A percentile compares a stretch with the other conserved stretches of the same genome.
Evolutionary conservation across 148 eudicot species (phyloP).

Genomic region (Persicaria tinctoria): DNA sequence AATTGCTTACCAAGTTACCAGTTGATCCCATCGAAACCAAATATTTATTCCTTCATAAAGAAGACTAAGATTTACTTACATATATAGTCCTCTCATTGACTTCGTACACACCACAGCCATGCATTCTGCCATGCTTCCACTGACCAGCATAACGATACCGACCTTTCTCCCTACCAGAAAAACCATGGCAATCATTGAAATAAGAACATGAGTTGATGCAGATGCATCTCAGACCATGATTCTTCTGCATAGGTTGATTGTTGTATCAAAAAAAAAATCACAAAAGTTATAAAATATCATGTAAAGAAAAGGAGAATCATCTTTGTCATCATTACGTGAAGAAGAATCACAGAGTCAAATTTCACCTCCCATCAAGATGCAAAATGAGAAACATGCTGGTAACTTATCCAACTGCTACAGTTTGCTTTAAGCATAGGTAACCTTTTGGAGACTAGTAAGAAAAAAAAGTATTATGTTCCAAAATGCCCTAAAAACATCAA

Average conservation of each 20-base stretch:
- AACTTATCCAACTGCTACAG: background rate
- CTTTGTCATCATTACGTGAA: background rate
- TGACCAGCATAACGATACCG: constrained; percentile 93
- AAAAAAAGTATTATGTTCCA: background rate
- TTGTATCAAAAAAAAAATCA: background rate
- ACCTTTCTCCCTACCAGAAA: constrained; percentile 64
- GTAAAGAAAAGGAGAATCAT: background rate
- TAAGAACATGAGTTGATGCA: background rate
- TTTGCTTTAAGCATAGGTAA: background rate
- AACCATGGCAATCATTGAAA: background rate
- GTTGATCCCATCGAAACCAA: background rate
- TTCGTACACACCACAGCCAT: constrained; percentile 88
- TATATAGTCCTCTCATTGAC: constrained; percentile 62
- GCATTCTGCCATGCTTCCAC: constrained; percentile 94
- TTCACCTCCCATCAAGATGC: background rate
- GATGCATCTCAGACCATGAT: background rate
- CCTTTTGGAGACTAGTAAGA: background rate
- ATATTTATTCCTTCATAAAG: background rate
- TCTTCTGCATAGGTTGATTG: background rate
- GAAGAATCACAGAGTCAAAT: background rate
- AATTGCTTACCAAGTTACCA: background rate
- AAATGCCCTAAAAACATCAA: background rate
- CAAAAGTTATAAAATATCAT: background rate
- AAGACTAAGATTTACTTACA: constrained; percentile 37
- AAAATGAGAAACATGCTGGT: background rate